phyloP scores from a whole-genome alignment of 2,329 filamentous ascomycete genomes.

The Fusarium praegraminearum region DNA sequence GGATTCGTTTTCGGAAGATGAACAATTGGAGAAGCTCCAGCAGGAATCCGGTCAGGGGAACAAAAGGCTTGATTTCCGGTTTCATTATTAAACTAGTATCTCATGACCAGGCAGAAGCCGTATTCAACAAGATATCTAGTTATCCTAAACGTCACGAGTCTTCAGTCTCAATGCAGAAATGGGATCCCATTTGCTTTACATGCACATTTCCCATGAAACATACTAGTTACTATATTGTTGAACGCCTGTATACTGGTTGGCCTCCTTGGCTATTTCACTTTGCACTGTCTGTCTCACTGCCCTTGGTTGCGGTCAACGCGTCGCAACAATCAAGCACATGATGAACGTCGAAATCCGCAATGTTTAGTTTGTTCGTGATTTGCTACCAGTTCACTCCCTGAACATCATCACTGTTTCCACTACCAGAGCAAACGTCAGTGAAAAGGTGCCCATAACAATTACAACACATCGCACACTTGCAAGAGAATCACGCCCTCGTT shows the following conservation, averaged over 20 bases:
- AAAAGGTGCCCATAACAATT: neutral
- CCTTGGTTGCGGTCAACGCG: neutral
- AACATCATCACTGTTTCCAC: neutral
- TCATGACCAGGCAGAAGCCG: neutral
- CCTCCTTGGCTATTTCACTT: neutral
- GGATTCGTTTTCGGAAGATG: neutral
- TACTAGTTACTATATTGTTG: neutral
- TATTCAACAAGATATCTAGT: too few relatives aligned
- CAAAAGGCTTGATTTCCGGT: neutral
- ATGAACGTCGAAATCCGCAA: neutral
- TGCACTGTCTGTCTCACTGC: neutral
- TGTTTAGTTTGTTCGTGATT: neutral
- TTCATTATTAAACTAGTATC: neutral
- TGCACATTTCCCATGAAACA: rapidly evolving
- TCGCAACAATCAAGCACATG: neutral
- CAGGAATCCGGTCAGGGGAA: neutral
- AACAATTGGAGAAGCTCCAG: neutral
- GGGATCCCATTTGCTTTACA: too few relatives aligned
- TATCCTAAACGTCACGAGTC: too few relatives aligned
- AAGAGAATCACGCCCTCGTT: neutral
- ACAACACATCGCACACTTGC: neutral
- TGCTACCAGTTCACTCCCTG: neutral
- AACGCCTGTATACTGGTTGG: neutral
- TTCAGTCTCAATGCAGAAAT: rapidly evolving
- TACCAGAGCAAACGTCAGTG: neutral